Conservation (phyloP, 164 flowering plant genomes). For the Berberis thunbergii region DNA sequence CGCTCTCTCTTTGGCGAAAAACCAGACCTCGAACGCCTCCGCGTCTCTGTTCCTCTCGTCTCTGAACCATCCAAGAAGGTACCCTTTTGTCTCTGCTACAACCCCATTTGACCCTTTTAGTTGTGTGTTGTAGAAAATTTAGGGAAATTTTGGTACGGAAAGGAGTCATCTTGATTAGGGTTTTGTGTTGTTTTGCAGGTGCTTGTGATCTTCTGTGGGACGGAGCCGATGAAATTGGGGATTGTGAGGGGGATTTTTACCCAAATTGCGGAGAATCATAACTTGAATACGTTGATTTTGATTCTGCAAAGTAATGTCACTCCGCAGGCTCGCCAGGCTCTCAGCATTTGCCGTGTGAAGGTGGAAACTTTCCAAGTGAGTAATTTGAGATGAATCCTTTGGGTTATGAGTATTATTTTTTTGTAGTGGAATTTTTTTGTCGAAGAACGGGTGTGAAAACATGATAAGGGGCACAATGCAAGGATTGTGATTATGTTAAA, state of each 20-base stretch:
- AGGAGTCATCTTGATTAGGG: not conserved
- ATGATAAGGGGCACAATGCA: no score
- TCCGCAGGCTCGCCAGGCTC: conserved; percentile 20
- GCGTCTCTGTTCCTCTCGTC: conserved; percentile 4
- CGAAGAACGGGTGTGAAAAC: no score
- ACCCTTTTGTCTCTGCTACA: not conserved
- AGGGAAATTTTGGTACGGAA: not conserved
- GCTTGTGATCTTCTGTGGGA: conserved; percentile 27
- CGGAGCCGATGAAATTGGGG: conserved; percentile 13
- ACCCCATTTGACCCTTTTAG: not conserved
- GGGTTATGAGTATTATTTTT: not conserved
- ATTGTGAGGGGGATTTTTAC: conserved; percentile 4
- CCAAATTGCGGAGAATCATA: conserved; percentile 9
- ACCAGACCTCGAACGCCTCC: conserved; percentile 38
- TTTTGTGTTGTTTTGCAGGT: conserved; percentile 19
- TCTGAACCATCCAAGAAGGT: conserved; percentile 3
- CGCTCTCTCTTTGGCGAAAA: conserved; percentile 35
- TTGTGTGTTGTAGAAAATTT: no score
- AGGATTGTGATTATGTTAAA: no score
- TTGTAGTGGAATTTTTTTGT: no score
- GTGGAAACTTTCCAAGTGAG: conserved; percentile 16
- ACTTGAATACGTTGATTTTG: conserved; percentile 21
- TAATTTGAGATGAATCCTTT: not conserved
- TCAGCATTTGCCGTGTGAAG: conserved; percentile 15
- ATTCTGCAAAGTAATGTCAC: conserved; percentile 27